A percentile compares a stretch with the other conserved stretches of the same genome.
These are phyloP conservation scores for Diaporthe destruens DNA, from an alignment of 2,329 filamentous ascomycete genomes.

Conservation along the genomic window DNA sequence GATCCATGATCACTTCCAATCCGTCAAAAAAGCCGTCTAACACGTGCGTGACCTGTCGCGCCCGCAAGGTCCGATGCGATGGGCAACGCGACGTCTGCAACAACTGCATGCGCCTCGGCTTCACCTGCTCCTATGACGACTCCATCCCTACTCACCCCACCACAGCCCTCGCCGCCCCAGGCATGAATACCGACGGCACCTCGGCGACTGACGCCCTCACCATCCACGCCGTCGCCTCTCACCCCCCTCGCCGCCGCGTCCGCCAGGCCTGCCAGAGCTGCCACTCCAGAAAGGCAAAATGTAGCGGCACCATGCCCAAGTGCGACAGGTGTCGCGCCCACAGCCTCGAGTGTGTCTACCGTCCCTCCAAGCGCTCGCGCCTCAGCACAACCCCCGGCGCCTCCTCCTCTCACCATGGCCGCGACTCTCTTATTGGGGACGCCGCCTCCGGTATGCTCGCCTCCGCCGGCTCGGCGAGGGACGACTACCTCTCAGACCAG, in stretches of 20 bases:
- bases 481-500: slow-evolving; percentile 51
- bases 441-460: slow-evolving; percentile 42
- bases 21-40: slow-evolving; percentile 42
- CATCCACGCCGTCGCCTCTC: slow-evolving; percentile 56
- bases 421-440: slow-evolving; percentile 30
- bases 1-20: slow-evolving; percentile 41
- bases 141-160: slow-evolving; percentile 45
- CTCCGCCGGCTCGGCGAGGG: slow-evolving; percentile 48
- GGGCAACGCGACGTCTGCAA: slow-evolving; percentile 65
- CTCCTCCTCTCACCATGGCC: slow-evolving; percentile 46
- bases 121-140: slow-evolving; percentile 69
- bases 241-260: slow-evolving; percentile 66
- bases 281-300: slow-evolving; percentile 69
- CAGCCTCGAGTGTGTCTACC: slow-evolving; percentile 68
- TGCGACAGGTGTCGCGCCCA: slow-evolving; percentile 66
- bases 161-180: slow-evolving; percentile 40
- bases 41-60: slow-evolving; percentile 43
- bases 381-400: slow-evolving; percentile 43
- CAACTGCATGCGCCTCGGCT: slow-evolving; percentile 70
- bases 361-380: slow-evolving; percentile 58
- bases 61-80: slow-evolving; percentile 69
- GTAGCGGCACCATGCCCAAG: slow-evolving; percentile 68
- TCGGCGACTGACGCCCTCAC: slow-evolving; percentile 49
- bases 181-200: slow-evolving; percentile 37
- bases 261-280: slow-evolving; percentile 69